Evolutionary conservation across 305 asterid genomes (phyloP).

Genomic region (Rubia tinctorum): DNA sequence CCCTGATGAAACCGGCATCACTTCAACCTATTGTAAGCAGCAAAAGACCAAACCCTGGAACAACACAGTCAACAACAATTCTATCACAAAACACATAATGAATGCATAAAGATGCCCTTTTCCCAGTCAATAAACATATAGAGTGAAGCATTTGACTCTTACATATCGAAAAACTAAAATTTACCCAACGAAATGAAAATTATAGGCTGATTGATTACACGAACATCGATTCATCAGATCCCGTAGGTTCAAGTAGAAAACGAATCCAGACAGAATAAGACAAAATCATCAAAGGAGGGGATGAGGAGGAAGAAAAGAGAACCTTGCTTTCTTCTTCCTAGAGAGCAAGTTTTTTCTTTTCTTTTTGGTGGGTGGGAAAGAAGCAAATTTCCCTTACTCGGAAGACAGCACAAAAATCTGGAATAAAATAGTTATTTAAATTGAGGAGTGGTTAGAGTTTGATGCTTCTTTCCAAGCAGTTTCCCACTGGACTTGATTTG

Average conservation of each 20-base stretch:
- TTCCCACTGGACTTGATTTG: neutral
- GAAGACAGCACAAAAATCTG: neutral
- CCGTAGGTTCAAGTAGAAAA: neutral
- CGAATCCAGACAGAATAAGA: neutral
- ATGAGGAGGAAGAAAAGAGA: neutral
- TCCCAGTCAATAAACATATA: neutral
- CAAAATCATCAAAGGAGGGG: neutral
- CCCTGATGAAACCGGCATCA: slow-evolving; percentile 49
- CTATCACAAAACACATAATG: neutral
- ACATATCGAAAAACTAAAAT: too few relatives aligned
- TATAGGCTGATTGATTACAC: neutral
- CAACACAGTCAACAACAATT: slow-evolving; percentile 7
- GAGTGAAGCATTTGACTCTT: neutral
- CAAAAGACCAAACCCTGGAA: slow-evolving; percentile 19
- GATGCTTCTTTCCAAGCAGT: slow-evolving; percentile 12
- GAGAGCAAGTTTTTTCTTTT: neutral
- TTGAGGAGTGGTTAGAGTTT: neutral
- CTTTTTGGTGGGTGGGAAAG: slow-evolving; percentile 1
- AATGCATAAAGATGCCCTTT: neutral
- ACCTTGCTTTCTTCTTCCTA: slow-evolving; percentile 16
- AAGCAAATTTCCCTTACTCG: neutral
- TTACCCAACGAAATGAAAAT: neutral
- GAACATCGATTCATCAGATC: neutral
- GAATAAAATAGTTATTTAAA: too few relatives aligned
- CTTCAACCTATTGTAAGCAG: slow-evolving; percentile 13